phyloP scores from a whole-genome alignment of 139 green algal genomes.

The Chlamydomonas urium region DNA sequence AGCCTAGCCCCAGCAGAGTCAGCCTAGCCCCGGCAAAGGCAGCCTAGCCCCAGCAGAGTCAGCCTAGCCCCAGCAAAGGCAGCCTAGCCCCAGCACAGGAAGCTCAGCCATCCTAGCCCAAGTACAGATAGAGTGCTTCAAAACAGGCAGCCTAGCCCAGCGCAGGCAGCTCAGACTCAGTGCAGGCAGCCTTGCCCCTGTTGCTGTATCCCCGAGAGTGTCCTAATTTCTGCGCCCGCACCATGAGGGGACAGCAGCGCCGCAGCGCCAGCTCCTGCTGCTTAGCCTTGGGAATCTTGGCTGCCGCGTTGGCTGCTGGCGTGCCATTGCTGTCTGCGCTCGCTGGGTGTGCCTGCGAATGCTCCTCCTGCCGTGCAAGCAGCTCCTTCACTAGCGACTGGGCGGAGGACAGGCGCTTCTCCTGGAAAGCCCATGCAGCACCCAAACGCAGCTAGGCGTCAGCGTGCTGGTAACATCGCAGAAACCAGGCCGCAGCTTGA shows the following conservation, averaged over 20 bases:
- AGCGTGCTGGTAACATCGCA: neutral
- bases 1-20: no score
- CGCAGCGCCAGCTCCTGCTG: slow-evolving; percentile 36
- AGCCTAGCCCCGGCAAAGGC: no score
- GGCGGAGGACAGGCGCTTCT: slow-evolving; percentile 25
- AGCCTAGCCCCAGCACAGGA: no score
- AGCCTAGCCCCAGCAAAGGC: no score
- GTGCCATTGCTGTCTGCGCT: neutral
- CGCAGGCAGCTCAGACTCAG: no score
- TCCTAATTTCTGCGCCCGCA: slow-evolving; percentile 4
- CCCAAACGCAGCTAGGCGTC: neutral
- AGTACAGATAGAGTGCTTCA: no score
- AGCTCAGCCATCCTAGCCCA: no score
- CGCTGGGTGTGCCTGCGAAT: slow-evolving; percentile 13
- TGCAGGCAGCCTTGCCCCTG: neutral
- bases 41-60: no score
- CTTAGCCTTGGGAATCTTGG: slow-evolving; percentile 8
- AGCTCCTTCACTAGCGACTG: slow-evolving; percentile 33
- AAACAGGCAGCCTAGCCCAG: no score
- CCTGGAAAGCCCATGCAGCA: slow-evolving; percentile 22
- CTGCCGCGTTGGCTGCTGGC: neutral
- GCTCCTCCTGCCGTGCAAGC: slow-evolving; percentile 30
- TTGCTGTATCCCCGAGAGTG: neutral
- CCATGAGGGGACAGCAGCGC: slow-evolving; percentile 52
- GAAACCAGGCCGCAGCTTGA: no score